phyloP scores from a whole-genome alignment of 2,329 filamentous ascomycete species.

The Alternaria brassicae region DNA sequence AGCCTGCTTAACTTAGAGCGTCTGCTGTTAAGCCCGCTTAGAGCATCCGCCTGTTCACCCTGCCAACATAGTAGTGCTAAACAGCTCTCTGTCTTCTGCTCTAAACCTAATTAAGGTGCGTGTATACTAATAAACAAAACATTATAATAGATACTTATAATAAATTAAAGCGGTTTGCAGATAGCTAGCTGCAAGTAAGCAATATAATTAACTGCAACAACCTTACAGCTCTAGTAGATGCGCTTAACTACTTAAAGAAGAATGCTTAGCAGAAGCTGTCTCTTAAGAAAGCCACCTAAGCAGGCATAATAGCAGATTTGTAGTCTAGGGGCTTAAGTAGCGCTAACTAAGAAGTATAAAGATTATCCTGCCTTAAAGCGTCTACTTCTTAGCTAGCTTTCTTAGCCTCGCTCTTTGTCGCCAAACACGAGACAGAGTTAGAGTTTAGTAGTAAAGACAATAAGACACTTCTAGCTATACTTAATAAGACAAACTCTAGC shows the following conservation, averaged over 20 bases:
- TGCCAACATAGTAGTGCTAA: background rate
- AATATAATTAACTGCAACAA: background rate
- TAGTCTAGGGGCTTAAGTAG: background rate
- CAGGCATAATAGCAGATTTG: background rate
- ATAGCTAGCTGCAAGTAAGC: constrained; percentile 5
- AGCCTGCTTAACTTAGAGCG: background rate
- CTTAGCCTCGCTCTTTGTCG: constrained; percentile 1
- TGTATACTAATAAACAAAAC: background rate
- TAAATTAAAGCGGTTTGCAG: background rate
- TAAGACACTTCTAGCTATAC: background rate
- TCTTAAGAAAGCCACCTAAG: background rate
- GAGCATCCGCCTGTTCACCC: background rate
- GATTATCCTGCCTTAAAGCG: background rate
- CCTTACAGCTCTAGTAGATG: constrained; percentile 6
- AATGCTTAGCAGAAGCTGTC: constrained; percentile 5
- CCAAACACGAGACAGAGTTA: background rate
- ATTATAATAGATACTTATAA: background rate
- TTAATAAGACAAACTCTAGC: background rate
- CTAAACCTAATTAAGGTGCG: background rate
- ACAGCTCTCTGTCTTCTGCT: background rate
- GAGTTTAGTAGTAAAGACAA: background rate
- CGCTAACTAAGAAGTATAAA: constrained; percentile 1
- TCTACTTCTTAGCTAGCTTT: constrained; percentile 1
- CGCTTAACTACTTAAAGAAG: constrained; percentile 7
- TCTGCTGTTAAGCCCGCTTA: background rate